Conservation (phyloP, 2,329 filamentous ascomycete species). For the Aspergillus hortae region DNA sequence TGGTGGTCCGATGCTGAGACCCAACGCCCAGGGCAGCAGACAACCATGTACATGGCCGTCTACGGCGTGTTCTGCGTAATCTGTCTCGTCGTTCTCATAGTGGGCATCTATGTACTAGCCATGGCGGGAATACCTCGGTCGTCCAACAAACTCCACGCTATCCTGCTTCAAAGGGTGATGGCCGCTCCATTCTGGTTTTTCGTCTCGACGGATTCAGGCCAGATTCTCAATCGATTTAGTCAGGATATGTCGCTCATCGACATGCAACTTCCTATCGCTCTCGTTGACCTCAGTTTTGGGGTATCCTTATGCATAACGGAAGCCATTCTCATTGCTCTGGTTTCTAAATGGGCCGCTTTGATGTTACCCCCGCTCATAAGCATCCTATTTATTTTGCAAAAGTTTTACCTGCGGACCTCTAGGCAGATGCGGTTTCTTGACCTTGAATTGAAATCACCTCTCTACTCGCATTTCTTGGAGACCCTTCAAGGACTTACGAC, state of each 20-base stretch:
- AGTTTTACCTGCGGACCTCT: constrained; percentile 45
- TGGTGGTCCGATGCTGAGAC: constrained; percentile 14
- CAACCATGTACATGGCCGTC: not conserved
- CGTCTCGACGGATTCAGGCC: constrained; percentile 8
- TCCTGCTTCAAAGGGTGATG: not conserved
- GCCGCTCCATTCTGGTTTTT: constrained; percentile 14
- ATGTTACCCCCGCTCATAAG: constrained; percentile 36
- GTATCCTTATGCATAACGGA: not conserved
- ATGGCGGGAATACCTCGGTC: constrained; percentile 1
- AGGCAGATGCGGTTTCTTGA: constrained; percentile 51
- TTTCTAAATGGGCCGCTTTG: constrained; percentile 35
- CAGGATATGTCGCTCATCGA: constrained; percentile 28
- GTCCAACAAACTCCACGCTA: constrained; percentile 3
- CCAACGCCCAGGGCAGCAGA: not conserved
- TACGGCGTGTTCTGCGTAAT: constrained; percentile 1
- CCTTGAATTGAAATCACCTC: constrained; percentile 48
- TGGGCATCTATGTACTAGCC: too few species aligned
- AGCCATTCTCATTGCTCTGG: constrained; percentile 25
- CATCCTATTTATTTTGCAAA: constrained; percentile 40
- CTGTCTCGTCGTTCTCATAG: too few species aligned
- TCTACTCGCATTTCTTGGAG: constrained; percentile 52
- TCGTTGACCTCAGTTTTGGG: too few species aligned
- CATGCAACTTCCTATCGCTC: constrained; percentile 15
- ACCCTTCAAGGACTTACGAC: constrained; percentile 48
- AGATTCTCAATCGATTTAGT: constrained; percentile 20